Evolutionary conservation across 202 grass and related monocot species (phyloP).

Genomic region (Thinopyrum obtusiflorum): DNA sequence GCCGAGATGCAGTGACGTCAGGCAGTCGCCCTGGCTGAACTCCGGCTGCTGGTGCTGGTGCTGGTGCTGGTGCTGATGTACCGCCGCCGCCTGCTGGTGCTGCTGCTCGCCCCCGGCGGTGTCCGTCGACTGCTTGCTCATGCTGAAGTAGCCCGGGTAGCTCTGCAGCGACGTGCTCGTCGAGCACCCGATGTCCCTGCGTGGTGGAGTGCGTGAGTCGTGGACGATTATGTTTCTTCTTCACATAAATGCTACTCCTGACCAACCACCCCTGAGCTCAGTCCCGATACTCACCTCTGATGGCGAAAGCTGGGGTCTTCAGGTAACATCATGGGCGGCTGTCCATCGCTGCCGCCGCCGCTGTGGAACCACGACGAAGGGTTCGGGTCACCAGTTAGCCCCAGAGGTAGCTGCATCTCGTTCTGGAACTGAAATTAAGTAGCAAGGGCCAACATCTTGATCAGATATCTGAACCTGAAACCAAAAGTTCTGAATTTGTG

Average conservation of each 20-base stretch:
- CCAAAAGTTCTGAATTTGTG: not conserved
- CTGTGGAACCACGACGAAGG: slow-evolving; percentile 49
- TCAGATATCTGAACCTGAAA: slow-evolving; percentile 21
- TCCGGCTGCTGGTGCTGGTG: slow-evolving; percentile 34
- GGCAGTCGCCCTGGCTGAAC: slow-evolving; percentile 39
- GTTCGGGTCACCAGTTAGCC: slow-evolving; percentile 38
- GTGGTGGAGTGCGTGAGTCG: slow-evolving; percentile 1
- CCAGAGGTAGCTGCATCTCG: slow-evolving; percentile 49
- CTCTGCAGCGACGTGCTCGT: slow-evolving; percentile 50
- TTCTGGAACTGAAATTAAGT: slow-evolving; percentile 57
- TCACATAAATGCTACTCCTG: not conserved
- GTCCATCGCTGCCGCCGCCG: slow-evolving; percentile 10
- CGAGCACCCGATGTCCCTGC: slow-evolving; percentile 54
- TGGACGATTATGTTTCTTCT: not conserved
- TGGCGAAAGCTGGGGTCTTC: slow-evolving; percentile 49
- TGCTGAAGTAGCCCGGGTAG: slow-evolving; percentile 53
- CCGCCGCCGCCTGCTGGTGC: slow-evolving; percentile 20
- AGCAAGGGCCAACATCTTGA: not conserved
- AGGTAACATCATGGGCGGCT: slow-evolving; percentile 48
- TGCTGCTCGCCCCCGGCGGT: slow-evolving; percentile 21
- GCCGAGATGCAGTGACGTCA: slow-evolving; percentile 30
- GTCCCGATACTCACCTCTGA: slow-evolving; percentile 55
- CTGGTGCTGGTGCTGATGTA: slow-evolving; percentile 29
- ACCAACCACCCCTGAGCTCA: not conserved
- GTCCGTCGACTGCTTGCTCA: slow-evolving; percentile 41